Conservation (phyloP, 176 grass and related monocot species). For the Poa annua region DNA sequence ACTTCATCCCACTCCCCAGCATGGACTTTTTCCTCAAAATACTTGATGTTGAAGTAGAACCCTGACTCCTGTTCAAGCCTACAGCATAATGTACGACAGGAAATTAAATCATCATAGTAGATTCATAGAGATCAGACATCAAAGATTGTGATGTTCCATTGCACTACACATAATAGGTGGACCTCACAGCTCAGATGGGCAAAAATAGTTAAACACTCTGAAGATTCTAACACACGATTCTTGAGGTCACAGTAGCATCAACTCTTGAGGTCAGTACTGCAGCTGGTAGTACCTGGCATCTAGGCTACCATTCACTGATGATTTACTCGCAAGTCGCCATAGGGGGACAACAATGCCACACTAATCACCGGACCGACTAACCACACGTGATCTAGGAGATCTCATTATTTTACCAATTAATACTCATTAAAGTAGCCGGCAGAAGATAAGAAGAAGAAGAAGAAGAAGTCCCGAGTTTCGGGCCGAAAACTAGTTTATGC, state of each 20-base stretch:
- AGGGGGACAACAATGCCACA: neutral
- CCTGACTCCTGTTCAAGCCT: slow-evolving; percentile 97
- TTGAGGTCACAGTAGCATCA: neutral
- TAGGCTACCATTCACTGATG: neutral
- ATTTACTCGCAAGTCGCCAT: neutral
- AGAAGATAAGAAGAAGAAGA: neutral
- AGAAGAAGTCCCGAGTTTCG: neutral
- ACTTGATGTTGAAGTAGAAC: slow-evolving; percentile 95
- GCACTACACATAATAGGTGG: neutral
- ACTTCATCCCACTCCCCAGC: slow-evolving; percentile 96
- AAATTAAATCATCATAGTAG: slow-evolving; percentile 1
- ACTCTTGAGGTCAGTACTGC: neutral
- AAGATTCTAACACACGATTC: neutral
- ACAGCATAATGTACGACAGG: slow-evolving; percentile 5
- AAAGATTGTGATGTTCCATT: slow-evolving; percentile 6
- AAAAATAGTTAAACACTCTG: neutral
- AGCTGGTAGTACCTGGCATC: neutral
- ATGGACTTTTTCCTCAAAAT: slow-evolving; percentile 91
- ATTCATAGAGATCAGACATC: neutral
- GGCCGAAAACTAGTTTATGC: neutral
- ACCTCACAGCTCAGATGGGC: neutral
- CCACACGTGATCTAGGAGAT: slow-evolving; percentile 12
- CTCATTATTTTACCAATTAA: slow-evolving; percentile 30
- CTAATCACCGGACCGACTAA: slow-evolving; percentile 25
- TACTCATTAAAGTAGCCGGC: slow-evolving; percentile 34